Evolutionary conservation across 352 stramenopile genomes (phyloP).

Genomic region (Blastocystis sp.): DNA sequence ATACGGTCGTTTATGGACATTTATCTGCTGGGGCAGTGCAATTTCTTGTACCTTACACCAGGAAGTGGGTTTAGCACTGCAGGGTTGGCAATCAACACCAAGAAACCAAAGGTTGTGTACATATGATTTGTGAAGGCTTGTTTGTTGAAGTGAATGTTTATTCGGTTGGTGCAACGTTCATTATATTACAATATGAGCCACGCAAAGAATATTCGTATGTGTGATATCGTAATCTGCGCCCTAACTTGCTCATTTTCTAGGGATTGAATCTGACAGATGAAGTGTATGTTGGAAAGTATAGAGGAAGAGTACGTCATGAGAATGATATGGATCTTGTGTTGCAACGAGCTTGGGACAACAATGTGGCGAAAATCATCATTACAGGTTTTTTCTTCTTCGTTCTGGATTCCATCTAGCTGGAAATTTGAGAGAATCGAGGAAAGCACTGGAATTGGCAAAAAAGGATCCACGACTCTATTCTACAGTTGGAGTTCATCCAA

Average conservation of each 20-base stretch:
- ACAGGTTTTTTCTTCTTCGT: conserved; percentile 4
- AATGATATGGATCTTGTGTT: conserved; percentile 31
- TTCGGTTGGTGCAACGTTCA: background rate
- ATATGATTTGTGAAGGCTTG: conserved; percentile 26
- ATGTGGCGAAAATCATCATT: conserved; percentile 62
- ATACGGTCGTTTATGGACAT: conserved; percentile 51
- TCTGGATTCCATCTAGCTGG: background rate
- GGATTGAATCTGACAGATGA: conserved; percentile 61
- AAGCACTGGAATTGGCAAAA: background rate
- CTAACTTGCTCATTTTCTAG: background rate
- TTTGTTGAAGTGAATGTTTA: background rate
- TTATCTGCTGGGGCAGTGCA: conserved; percentile 46
- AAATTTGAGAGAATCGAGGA: conserved; percentile 32
- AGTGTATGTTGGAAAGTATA: conserved; percentile 58
- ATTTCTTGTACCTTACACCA: conserved; percentile 1
- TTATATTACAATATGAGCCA: background rate
- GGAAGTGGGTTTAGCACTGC: conserved; percentile 15
- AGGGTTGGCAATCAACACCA: background rate
- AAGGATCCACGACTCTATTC: conserved; percentile 53
- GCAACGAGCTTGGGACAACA: conserved; percentile 53
- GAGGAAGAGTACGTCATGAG: conserved; percentile 30
- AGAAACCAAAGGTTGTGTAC: background rate
- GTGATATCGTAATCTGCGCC: background rate
- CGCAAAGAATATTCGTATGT: conserved; percentile 7
- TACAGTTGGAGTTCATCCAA: conserved; percentile 70